Conservation (phyloP, 306 rosid species). For the Rubus idaeus region DNA sequence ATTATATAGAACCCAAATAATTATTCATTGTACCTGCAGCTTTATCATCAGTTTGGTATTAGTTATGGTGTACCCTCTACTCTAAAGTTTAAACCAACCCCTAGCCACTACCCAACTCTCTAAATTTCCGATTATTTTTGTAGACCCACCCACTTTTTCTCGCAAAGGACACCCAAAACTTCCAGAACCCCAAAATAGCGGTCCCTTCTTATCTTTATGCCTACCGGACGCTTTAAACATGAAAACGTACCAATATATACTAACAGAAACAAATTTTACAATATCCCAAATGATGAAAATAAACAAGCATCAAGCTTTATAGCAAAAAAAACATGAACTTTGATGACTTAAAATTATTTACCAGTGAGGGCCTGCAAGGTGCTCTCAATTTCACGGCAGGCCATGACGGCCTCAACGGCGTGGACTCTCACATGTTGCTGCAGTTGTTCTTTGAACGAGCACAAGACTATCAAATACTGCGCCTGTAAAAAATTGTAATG, state of each 20-base stretch:
- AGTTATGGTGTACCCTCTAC: conserved; percentile 26
- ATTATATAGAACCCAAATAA: not conserved
- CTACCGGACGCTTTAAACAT: conserved; percentile 33
- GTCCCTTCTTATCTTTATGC: conserved; percentile 20
- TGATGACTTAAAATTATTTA: conserved; percentile 6
- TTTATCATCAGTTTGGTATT: conserved; percentile 13
- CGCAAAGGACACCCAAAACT: conserved; percentile 27
- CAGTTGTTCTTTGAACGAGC: conserved; percentile 91
- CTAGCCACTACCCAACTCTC: conserved; percentile 38
- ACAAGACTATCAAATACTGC: conserved; percentile 78
- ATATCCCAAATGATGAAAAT: not conserved
- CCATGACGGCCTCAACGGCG: conserved; percentile 99
- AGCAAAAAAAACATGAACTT: not conserved
- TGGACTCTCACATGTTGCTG: conserved; percentile 97
- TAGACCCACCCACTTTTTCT: conserved; percentile 46
- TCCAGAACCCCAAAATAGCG: conserved; percentile 26
- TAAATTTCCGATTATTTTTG: conserved; percentile 17
- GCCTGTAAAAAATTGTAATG: conserved; percentile 41
- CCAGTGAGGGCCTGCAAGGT: conserved; percentile 95
- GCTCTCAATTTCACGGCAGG: conserved; percentile 97
- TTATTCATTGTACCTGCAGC: conserved; percentile 10
- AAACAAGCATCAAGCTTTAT: not conserved
- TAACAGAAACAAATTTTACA: not conserved
- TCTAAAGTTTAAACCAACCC: conserved; percentile 39
- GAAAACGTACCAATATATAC: conserved; percentile 9